Conservation (phyloP, 768 basidiomycete genomes). For the Collybia sordida region DNA sequence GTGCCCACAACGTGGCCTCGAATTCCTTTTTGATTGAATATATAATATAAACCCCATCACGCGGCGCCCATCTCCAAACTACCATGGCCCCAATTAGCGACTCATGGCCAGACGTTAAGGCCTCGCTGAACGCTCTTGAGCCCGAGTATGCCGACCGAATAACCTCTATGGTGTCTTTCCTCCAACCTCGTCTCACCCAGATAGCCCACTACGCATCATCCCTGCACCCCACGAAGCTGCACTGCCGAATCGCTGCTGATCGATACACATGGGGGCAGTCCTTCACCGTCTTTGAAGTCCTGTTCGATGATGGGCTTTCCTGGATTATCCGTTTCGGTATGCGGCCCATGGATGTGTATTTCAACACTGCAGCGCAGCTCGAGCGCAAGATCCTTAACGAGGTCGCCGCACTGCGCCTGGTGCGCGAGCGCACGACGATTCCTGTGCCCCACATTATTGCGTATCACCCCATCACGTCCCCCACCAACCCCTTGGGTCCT, state of each 20-base stretch:
- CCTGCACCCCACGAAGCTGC: conserved; percentile 27
- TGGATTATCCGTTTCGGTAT: conserved; percentile 44
- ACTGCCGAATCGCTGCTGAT: conserved; percentile 30
- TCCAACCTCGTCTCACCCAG: conserved; percentile 26
- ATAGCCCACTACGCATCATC: conserved; percentile 34
- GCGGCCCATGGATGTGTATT: conserved; percentile 38
- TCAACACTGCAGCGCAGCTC: conserved; percentile 41
- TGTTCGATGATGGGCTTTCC: conserved; percentile 27
- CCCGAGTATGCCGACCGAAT: conserved; percentile 32
- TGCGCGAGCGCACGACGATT: conserved; percentile 38
- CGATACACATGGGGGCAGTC: conserved; percentile 42
- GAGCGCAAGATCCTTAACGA: conserved; percentile 44
- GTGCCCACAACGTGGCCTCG: too few species aligned
- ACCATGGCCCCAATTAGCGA: conserved; percentile 32
- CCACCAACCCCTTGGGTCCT: conserved; percentile 34
- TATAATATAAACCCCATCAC: not conserved
- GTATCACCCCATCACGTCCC: conserved; percentile 32
- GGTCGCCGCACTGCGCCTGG: conserved; percentile 40
- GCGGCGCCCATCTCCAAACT: not conserved
- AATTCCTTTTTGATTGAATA: too few species aligned
- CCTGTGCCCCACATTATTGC: conserved; percentile 38
- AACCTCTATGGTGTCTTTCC: conserved; percentile 33
- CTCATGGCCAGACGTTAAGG: conserved; percentile 36
- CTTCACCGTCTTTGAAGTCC: conserved; percentile 37
- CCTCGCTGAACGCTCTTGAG: conserved; percentile 34